A percentile compares a stretch with the other conserved stretches of the same genome.
These are phyloP conservation scores for Epichloe amarillans DNA, from an alignment of 2,329 filamentous ascomycete genomes.

Conservation along the genomic window DNA sequence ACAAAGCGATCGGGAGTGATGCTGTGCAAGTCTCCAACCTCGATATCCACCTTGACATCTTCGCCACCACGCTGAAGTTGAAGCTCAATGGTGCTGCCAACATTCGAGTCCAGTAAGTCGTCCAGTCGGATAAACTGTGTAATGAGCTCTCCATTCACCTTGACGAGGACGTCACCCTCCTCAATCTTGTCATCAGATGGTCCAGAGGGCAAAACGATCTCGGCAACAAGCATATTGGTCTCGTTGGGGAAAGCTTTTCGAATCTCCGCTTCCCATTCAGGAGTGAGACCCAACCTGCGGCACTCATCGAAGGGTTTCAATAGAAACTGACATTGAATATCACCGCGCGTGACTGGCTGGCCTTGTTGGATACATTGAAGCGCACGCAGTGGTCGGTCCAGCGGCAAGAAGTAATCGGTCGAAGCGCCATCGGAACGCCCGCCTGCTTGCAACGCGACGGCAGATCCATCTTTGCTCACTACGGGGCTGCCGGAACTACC, in stretches of 20 bases:
- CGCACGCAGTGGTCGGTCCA: constrained; percentile 80
- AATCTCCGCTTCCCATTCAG: constrained; percentile 76
- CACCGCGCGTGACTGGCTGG: constrained; percentile 69
- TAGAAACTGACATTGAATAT: constrained; percentile 96
- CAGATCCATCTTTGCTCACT: constrained; percentile 85
- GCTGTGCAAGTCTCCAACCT: constrained; percentile 77
- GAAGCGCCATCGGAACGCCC: constrained; percentile 88
- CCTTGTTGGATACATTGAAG: constrained; percentile 72
- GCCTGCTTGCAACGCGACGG: constrained; percentile 85
- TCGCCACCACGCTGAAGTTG: constrained; percentile 80
- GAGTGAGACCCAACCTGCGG: constrained; percentile 69
- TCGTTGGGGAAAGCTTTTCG: constrained; percentile 78
- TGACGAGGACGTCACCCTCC: constrained; percentile 86
- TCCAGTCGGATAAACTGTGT: constrained; percentile 89
- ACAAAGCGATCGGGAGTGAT: constrained; percentile 96
- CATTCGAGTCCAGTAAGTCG: constrained; percentile 78
- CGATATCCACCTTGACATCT: constrained; percentile 71
- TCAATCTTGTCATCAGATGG: constrained; percentile 78
- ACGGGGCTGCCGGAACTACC: constrained; percentile 98
- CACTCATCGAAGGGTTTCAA: constrained; percentile 98
- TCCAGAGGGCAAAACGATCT: constrained; percentile 84
- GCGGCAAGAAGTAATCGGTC: constrained; percentile 91
- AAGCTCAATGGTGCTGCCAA: constrained; percentile 64
- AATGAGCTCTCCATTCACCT: constrained; percentile 84
- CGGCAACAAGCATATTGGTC: constrained; percentile 92